A percentile compares a stretch with the other conserved stretches of the same genome.
Conservation (phyloP, 108 stramenopile genomes). For the Nitzschia inconspicua region DNA sequence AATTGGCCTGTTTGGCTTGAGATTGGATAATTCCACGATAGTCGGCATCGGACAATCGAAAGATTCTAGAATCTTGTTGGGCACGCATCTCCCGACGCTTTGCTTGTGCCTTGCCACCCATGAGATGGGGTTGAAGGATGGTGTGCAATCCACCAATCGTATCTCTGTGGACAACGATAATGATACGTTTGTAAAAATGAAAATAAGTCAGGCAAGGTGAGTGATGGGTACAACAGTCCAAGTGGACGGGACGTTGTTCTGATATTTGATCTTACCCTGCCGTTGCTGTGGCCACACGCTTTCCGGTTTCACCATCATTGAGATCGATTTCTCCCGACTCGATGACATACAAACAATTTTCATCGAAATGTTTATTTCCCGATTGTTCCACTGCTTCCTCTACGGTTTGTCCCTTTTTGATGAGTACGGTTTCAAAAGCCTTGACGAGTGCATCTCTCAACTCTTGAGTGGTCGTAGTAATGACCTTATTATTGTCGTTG, state of each 20-base stretch:
- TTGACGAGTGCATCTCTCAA: constrained; percentile 4
- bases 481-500: too few species aligned
- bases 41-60: constrained; percentile 67
- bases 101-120: too few species aligned
- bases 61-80: constrained; percentile 30
- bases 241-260: too few species aligned
- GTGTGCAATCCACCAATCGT: too few species aligned
- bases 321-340: constrained; percentile 58
- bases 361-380: constrained; percentile 13
- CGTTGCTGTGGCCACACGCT: constrained; percentile 35
- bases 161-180: too few species aligned
- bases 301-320: constrained; percentile 47
- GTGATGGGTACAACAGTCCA: too few species aligned
- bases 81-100: too few species aligned
- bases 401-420: constrained; percentile 10
- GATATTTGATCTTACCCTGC: too few species aligned
- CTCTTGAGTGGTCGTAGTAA: too few species aligned
- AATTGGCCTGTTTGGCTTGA: constrained; percentile 52
- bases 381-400: not conserved
- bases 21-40: constrained; percentile 72
- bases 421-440: constrained; percentile 11
- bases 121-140: too few species aligned
- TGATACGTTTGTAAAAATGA: too few species aligned
- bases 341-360: constrained; percentile 67
- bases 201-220: too few species aligned